Base-by-base conservation (phyloP, 306 rosid genomes). In the Amphicarpaea edgeworthii region DNA sequence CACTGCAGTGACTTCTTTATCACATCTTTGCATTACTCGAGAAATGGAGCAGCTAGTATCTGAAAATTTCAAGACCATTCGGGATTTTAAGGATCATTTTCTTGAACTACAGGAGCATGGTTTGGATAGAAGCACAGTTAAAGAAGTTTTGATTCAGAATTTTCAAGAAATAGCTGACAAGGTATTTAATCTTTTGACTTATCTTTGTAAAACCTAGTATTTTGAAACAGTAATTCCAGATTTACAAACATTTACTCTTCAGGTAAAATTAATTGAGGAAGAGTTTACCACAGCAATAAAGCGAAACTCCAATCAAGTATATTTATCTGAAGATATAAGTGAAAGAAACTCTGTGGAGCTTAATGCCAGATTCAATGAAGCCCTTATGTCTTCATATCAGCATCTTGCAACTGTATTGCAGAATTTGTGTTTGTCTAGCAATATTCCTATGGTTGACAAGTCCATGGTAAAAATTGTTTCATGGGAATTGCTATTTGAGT, bases 261-360 rank as follows among this genome's bases (percentile, higher is more conserved):
- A 93, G 98, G 93, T 82, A 47, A 77, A 73, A 57, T 49, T 77
- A 63, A 70, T 87, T 20, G 91, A 92, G 87, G 83, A 81, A 72
- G 96, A 92, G 72, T 86, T 83, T 76, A 62, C 19, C 65, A 79
- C 82, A 51, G 81, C 73, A 19, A 21, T 16, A 30, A 72, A 72
- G 26, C 85, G 14, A 30, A 73, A 62, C 60, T 68, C 65, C 49
- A 74, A 19, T 38, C 53, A 70, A 8, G 28, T 53, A 54, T 65
- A 42, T 70, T 28, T 70, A 70, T 57, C 67, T 63, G 83, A 64
- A 3, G 81, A 68, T 24, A 68, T 24, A 10, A 4, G 42, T 46
- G 32, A 67, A 67, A 68, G 70, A 60, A 76, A 70, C 11, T 21
- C 19, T 81, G 76, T 76, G 0, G 86, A 81, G 66, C 84, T 79